Conservation (phyloP, 75 land plant genomes). For the Cunninghamia lanceolata region DNA sequence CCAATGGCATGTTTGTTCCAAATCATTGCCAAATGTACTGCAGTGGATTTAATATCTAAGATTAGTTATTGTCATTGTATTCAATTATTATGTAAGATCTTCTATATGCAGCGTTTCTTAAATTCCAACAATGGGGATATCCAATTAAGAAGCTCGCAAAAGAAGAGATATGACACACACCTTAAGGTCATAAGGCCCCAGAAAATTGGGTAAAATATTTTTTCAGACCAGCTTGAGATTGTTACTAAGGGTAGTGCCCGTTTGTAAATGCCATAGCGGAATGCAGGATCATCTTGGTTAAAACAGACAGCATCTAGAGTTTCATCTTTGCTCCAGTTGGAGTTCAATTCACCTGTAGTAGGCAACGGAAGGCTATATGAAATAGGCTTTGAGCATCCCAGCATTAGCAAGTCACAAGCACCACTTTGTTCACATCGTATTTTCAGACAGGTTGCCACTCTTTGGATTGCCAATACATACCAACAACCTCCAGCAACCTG, state of each 20-base stretch:
- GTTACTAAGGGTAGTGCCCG: constrained; percentile 75
- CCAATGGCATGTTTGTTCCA: constrained; percentile 75
- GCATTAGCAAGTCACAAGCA: constrained; percentile 33
- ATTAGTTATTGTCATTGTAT: neutral
- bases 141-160: neutral
- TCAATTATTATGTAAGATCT: neutral
- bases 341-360: neutral
- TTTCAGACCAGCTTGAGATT: constrained; percentile 48
- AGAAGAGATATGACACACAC: constrained; percentile 21
- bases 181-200: constrained; percentile 99
- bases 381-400: constrained; percentile 62
- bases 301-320: constrained; percentile 33
- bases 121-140: neutral
- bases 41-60: neutral
- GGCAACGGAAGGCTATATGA: constrained; percentile 30
- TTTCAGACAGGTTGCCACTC: constrained; percentile 57
- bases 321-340: neutral
- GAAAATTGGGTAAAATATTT: constrained; percentile 81
- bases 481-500: constrained; percentile 94
- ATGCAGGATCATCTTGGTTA: constrained; percentile 30
- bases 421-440: constrained; percentile 40
- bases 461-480: constrained; percentile 82
- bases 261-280: constrained; percentile 69
- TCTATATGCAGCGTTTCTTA: neutral
- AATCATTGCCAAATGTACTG: constrained; percentile 93